Percentiles rank a stretch among this genome's conserved stretches.
These are phyloP conservation scores for Leishmania aethiopica DNA, from an alignment of 208 protist species.

Conservation along the genomic window DNA sequence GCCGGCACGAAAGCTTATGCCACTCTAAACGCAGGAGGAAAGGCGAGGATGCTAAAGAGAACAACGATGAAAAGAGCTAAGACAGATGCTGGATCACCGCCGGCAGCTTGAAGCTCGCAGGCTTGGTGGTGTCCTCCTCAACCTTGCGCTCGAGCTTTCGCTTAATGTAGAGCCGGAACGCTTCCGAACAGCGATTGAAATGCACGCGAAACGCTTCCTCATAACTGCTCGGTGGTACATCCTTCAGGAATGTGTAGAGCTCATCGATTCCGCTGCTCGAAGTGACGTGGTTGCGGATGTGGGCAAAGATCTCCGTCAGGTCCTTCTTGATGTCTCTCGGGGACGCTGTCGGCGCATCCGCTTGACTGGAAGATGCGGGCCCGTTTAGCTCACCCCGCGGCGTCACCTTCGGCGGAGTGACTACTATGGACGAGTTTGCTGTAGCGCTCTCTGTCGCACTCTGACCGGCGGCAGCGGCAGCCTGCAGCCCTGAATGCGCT, in stretches of 20 bases:
- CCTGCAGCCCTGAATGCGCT: neutral
- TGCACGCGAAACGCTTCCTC: slow-evolving; percentile 77
- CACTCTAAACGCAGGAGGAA: neutral
- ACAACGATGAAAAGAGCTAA: slow-evolving; percentile 2
- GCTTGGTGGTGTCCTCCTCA: slow-evolving; percentile 45
- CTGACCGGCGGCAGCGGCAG: neutral
- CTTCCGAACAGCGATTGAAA: slow-evolving; percentile 81
- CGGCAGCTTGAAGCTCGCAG: slow-evolving; percentile 48
- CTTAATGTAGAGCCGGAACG: slow-evolving; percentile 86
- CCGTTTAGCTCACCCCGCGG: neutral
- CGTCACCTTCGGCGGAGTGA: neutral
- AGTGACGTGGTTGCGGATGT: slow-evolving; percentile 82
- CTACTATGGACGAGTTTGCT: neutral
- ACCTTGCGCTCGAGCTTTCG: slow-evolving; percentile 77
- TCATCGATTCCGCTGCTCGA: slow-evolving; percentile 77
- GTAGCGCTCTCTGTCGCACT: slow-evolving; percentile 2
- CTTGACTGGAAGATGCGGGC: neutral
- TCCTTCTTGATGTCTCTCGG: slow-evolving; percentile 24
- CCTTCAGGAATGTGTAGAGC: slow-evolving; percentile 62
- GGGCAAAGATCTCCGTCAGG: slow-evolving; percentile 64
- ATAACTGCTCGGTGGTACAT: slow-evolving; percentile 28
- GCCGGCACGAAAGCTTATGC: neutral
- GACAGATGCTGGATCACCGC: slow-evolving; percentile 38
- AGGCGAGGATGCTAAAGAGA: neutral
- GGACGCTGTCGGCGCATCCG: neutral